phyloP scores from a whole-genome alignment of 2,329 filamentous ascomycete genomes.

The Pseudogymnoascus verrucosus region DNA sequence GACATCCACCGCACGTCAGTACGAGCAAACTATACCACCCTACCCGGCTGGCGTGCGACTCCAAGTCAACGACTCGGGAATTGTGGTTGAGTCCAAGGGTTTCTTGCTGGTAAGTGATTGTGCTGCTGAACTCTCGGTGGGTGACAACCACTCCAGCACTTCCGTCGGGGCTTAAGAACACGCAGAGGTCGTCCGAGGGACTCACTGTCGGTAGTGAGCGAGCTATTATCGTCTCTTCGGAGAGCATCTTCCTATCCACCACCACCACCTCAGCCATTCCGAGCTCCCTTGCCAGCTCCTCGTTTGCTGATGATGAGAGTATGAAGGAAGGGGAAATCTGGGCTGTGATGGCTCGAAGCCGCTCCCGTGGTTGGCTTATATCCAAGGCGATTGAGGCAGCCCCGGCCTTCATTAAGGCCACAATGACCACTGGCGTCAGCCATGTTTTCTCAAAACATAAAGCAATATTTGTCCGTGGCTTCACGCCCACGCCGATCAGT shows the following conservation, averaged over 20 bases:
- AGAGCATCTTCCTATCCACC: not conserved
- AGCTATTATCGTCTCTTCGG: not conserved
- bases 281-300: not conserved
- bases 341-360: not conserved
- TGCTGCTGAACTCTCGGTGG: not conserved
- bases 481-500: slow-evolving; percentile 9
- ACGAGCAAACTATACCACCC: not conserved
- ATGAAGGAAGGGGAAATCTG: not conserved
- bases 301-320: not conserved
- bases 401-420: slow-evolving; percentile 23
- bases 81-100: not conserved
- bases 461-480: slow-evolving; percentile 15
- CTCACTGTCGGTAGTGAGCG: not conserved
- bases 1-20: slow-evolving; percentile 11
- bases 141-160: not conserved
- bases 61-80: not conserved
- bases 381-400: slow-evolving; percentile 25
- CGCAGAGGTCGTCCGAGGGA: not conserved
- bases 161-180: not conserved
- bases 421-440: slow-evolving; percentile 20
- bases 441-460: slow-evolving; percentile 21
- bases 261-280: not conserved
- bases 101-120: not conserved
- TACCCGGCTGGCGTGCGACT: not conserved
- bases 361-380: slow-evolving; percentile 8